Evolutionary conservation across 2,329 filamentous ascomycete genomes (phyloP).

Genomic region (Ophiostoma populinum): DNA sequence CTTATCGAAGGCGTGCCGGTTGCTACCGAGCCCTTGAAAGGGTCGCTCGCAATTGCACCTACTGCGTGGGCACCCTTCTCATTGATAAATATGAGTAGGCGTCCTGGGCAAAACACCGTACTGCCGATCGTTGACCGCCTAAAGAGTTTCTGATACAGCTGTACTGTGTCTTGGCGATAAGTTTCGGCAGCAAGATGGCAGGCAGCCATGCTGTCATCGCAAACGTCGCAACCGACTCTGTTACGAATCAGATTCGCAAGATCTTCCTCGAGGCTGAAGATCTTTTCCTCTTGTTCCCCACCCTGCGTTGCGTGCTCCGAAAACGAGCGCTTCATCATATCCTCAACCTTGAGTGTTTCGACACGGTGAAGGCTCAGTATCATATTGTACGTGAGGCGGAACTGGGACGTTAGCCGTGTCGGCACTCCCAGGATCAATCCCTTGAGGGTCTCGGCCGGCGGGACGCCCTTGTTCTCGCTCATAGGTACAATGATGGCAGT

Average conservation of each 20-base stretch:
- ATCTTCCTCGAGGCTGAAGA: constrained; percentile 82
- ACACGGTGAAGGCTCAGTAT: constrained; percentile 90
- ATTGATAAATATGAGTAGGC: constrained; percentile 62
- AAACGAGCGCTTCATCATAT: constrained; percentile 99
- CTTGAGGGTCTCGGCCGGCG: constrained; percentile 63
- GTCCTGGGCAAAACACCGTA: constrained; percentile 57
- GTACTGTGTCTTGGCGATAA: constrained; percentile 60
- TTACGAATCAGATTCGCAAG: constrained; percentile 60
- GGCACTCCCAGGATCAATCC: constrained; percentile 95
- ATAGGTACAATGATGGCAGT: constrained; percentile 87
- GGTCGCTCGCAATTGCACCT: constrained; percentile 45
- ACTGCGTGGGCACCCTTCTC: constrained; percentile 69
- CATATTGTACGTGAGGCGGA: constrained; percentile 98
- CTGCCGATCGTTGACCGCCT: constrained; percentile 61
- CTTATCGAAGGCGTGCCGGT: constrained; percentile 50
- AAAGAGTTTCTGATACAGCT: constrained; percentile 61
- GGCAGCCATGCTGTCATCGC: constrained; percentile 60
- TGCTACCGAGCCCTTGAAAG: constrained; percentile 34
- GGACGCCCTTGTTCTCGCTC: constrained; percentile 67
- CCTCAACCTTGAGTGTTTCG: constrained; percentile 93
- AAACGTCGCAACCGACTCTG: constrained; percentile 65
- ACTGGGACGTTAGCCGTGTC: constrained; percentile 88
- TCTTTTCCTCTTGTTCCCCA: constrained; percentile 85
- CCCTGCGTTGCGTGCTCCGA: constrained; percentile 96
- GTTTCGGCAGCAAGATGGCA: constrained; percentile 73